Evolutionary conservation across 78 protist species (phyloP).

Genomic region (Monocercomonoides exilis): DNA sequence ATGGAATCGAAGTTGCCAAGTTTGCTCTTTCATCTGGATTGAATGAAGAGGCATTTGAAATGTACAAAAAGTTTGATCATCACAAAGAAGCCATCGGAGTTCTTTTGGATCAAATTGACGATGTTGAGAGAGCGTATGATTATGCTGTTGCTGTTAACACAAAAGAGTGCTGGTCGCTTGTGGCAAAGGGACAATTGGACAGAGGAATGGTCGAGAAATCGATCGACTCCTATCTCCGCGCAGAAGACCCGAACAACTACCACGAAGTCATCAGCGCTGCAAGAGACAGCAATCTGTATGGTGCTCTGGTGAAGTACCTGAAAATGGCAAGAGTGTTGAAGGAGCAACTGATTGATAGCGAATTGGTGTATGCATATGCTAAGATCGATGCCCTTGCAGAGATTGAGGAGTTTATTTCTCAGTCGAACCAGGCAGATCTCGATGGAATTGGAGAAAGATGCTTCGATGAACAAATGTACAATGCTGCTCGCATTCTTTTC

Average conservation of each 20-base stretch:
- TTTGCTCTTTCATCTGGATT: slow-evolving; percentile 54
- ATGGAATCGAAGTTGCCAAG: slow-evolving; percentile 86
- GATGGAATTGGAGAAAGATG: slow-evolving; percentile 82
- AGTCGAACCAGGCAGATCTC: slow-evolving; percentile 60
- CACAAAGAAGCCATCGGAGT: slow-evolving; percentile 69
- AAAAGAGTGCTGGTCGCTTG: slow-evolving; percentile 78
- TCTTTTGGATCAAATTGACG: neutral
- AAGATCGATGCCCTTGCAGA: slow-evolving; percentile 79
- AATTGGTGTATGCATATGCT: slow-evolving; percentile 85
- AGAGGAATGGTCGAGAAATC: slow-evolving; percentile 51
- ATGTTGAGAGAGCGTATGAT: slow-evolving; percentile 84
- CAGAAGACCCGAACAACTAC: slow-evolving; percentile 61
- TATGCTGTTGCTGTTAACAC: slow-evolving; percentile 80
- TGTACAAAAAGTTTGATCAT: slow-evolving; percentile 84
- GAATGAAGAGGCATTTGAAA: slow-evolving; percentile 95
- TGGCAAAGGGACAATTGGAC: slow-evolving; percentile 87
- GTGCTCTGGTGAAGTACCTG: slow-evolving; percentile 70
- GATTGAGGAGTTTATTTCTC: slow-evolving; percentile 91
- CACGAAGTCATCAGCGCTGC: slow-evolving; percentile 49
- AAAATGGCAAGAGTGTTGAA: slow-evolving; percentile 74
- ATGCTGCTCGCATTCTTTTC: slow-evolving; percentile 90
- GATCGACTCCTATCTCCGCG: slow-evolving; percentile 70
- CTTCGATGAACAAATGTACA: slow-evolving; percentile 76
- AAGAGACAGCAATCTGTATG: slow-evolving; percentile 39
- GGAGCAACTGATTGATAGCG: slow-evolving; percentile 88